Percentiles rank a stretch among this genome's conserved stretches.
These are phyloP conservation scores for Pythium coloratum DNA, from an alignment of 352 stramenopile genomes.

Conservation along the genomic window DNA sequence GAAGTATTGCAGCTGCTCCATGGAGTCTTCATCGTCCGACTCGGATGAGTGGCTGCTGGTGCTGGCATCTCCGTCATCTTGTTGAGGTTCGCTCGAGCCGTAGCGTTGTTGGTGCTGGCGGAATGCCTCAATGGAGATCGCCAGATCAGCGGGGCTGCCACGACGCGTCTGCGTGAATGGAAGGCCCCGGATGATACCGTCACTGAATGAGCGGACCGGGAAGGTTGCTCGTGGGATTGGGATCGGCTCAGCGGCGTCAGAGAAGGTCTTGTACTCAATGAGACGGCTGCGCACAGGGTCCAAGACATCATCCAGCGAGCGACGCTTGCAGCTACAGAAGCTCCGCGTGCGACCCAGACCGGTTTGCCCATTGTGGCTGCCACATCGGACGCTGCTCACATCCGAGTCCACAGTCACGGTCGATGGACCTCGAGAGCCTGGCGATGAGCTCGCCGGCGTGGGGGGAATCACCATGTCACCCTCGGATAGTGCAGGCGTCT, in stretches of 20 bases:
- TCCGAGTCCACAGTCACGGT: constrained; percentile 18
- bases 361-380: constrained; percentile 1
- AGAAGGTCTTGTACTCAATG: constrained; percentile 86
- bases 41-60: constrained; percentile 20
- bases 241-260: constrained; percentile 34
- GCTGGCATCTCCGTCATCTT: constrained; percentile 31
- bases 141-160: constrained; percentile 66
- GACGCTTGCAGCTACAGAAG: constrained; percentile 54
- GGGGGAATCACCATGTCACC: constrained; percentile 7
- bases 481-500: constrained; percentile 26
- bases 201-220: constrained; percentile 68
- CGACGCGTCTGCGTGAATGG: constrained; percentile 65
- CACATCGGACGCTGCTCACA: constrained; percentile 24
- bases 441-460: constrained; percentile 8
- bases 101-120: constrained; percentile 63
- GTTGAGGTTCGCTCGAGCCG: constrained; percentile 44
- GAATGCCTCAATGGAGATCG: constrained; percentile 79
- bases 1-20: constrained; percentile 38
- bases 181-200: constrained; percentile 67
- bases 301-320: constrained; percentile 72
- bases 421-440: constrained; percentile 8
- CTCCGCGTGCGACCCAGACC: constrained; percentile 38
- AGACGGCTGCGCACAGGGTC: constrained; percentile 71
- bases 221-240: constrained; percentile 66
- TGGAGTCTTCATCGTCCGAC: constrained; percentile 54